Evolutionary conservation across 768 basidiomycete genomes (phyloP).

Genomic region (Collybiopsis confluens): DNA sequence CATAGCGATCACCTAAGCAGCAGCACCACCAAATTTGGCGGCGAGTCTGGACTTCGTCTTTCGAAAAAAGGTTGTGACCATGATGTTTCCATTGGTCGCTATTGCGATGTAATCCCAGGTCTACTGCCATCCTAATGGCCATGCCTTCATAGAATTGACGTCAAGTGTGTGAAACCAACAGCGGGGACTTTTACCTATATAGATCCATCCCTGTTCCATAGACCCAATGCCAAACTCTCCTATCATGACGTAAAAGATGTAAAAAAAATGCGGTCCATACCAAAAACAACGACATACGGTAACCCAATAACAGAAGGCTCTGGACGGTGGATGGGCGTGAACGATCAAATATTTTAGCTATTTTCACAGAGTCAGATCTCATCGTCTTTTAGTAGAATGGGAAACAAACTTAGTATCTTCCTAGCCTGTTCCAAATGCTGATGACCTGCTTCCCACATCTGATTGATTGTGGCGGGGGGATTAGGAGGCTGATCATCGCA

Average conservation of each 20-base stretch:
- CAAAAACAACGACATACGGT: conserved; percentile 31
- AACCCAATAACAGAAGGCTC: conserved; percentile 71
- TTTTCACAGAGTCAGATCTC: neutral
- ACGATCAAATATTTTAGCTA: conserved; percentile 62
- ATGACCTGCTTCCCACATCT: conserved; percentile 69
- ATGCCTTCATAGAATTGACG: conserved; percentile 37
- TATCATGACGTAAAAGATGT: too few species aligned
- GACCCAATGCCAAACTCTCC: conserved; percentile 77
- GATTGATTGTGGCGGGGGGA: conserved; percentile 34
- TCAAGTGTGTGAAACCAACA: neutral
- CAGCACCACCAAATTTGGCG: conserved; percentile 82
- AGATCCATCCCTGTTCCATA: conserved; percentile 87
- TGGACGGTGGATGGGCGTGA: conserved; percentile 77
- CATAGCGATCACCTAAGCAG: conserved; percentile 65
- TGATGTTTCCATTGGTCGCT: conserved; percentile 70
- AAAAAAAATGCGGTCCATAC: too few species aligned
- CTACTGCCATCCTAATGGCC: conserved; percentile 78
- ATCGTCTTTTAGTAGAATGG: neutral
- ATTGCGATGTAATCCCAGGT: conserved; percentile 77
- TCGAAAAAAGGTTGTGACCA: conserved; percentile 55
- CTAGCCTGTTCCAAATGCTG: conserved; percentile 61
- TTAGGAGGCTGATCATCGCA: conserved; percentile 44
- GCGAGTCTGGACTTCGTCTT: conserved; percentile 64
- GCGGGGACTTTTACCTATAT: conserved; percentile 48
- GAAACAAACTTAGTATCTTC: conserved; percentile 52